A percentile compares a stretch with the other conserved stretches of the same genome.
Evolutionary conservation across 2,329 filamentous ascomycete genomes (phyloP).

Genomic region (Aschersonia sp.): DNA sequence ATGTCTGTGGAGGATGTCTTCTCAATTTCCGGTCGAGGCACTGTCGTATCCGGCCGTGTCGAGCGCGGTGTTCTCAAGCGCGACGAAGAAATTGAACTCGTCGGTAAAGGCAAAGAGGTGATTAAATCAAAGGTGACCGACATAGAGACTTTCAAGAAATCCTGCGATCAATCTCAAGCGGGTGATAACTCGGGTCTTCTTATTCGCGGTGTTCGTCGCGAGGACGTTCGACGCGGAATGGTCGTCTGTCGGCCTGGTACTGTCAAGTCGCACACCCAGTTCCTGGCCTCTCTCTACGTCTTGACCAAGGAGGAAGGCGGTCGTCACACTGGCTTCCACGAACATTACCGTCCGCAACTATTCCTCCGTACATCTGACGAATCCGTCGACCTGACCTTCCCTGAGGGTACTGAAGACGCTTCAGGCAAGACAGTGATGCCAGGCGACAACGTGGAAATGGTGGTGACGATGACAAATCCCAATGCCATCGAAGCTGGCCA

Average conservation of each 20-base stretch:
- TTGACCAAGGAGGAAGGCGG: slow-evolving; percentile 96
- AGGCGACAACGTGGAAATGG: slow-evolving; percentile 97
- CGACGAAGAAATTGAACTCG: slow-evolving; percentile 86
- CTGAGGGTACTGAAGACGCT: slow-evolving; percentile 63
- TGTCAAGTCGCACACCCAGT: slow-evolving; percentile 79
- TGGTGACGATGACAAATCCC: slow-evolving; percentile 71
- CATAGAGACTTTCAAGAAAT: slow-evolving; percentile 99
- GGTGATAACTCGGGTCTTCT: slow-evolving; percentile 98
- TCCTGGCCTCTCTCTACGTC: slow-evolving; percentile 92
- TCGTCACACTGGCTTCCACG: slow-evolving; percentile 85
- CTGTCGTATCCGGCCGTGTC: slow-evolving; percentile 91
- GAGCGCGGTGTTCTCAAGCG: slow-evolving; percentile 91
- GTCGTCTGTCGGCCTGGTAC: slow-evolving; percentile 73
- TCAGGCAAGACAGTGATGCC: slow-evolving; percentile 82
- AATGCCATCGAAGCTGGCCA: slow-evolving; percentile 83
- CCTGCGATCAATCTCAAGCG: slow-evolving; percentile 87
- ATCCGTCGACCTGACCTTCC: slow-evolving; percentile 68
- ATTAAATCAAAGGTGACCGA: slow-evolving; percentile 99
- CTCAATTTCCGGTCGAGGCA: slow-evolving; percentile 86
- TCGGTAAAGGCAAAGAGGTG: slow-evolving; percentile 67
- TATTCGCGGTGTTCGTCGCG: slow-evolving; percentile 87
- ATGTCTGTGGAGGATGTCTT: slow-evolving; percentile 96
- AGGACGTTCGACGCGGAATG: slow-evolving; percentile 93
- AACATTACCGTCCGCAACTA: slow-evolving; percentile 95
- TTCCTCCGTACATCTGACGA: slow-evolving; percentile 88